Evolutionary conservation across 2,329 filamentous ascomycete species (phyloP).

Genomic region (Nectriaceae sp.): DNA sequence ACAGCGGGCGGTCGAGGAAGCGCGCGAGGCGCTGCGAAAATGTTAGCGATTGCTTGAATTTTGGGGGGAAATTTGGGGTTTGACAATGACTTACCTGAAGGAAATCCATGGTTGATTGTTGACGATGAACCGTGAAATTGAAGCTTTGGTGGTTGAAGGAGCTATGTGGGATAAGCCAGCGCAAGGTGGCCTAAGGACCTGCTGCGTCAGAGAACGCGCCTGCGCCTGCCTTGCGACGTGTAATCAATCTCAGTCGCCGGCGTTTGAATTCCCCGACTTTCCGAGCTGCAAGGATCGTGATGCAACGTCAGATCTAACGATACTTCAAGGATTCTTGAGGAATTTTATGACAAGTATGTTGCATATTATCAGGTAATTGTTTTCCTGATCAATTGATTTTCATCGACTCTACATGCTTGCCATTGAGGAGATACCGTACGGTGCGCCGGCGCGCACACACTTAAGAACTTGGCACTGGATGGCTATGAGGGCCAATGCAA

Average conservation of each 20-base stretch:
- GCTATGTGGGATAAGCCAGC: slow-evolving; percentile 13
- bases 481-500: too few species aligned
- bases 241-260: slow-evolving; percentile 5
- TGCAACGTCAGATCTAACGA: slow-evolving; percentile 1
- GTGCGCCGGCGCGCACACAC: too few species aligned
- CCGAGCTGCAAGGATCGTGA: slow-evolving; percentile 13
- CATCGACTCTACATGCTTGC: too few species aligned
- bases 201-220: slow-evolving; percentile 5
- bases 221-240: slow-evolving; percentile 2
- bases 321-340: too few species aligned
- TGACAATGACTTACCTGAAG: slow-evolving; percentile 41
- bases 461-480: too few species aligned
- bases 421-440: too few species aligned
- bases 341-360: too few species aligned
- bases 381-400: too few species aligned
- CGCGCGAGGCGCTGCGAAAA: slow-evolving; percentile 69
- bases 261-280: slow-evolving; percentile 20
- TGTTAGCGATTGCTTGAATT: slow-evolving; percentile 16
- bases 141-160: slow-evolving; percentile 9
- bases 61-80: not conserved
- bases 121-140: slow-evolving; percentile 20
- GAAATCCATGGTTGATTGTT: slow-evolving; percentile 47
- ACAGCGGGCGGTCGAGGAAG: slow-evolving; percentile 86
- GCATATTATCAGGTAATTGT: too few species aligned
- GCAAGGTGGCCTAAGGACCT: slow-evolving; percentile 25